phyloP scores from a whole-genome alignment of 352 stramenopile species.

The Elongisporangium senticosum region DNA sequence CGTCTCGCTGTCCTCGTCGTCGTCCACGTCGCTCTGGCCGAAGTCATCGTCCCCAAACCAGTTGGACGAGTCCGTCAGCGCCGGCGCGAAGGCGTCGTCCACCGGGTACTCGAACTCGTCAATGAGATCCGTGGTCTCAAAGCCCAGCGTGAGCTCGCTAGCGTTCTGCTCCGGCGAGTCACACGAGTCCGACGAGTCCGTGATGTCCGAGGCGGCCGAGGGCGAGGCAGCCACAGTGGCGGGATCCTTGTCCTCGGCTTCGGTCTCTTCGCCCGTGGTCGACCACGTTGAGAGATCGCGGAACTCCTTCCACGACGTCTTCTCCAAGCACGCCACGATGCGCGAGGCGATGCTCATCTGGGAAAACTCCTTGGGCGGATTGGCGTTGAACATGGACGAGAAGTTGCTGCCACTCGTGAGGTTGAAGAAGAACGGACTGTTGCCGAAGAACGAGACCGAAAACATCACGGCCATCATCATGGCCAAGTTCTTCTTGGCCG shows the following conservation, averaged over 20 bases:
- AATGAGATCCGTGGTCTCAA: slow-evolving; percentile 63
- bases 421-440: slow-evolving; percentile 65
- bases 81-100: slow-evolving; percentile 63
- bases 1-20: slow-evolving; percentile 24
- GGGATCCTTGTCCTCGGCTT: slow-evolving; percentile 10
- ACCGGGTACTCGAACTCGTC: slow-evolving; percentile 82
- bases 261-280: slow-evolving; percentile 18
- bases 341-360: slow-evolving; percentile 85
- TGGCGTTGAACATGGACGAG: slow-evolving; percentile 74
- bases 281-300: slow-evolving; percentile 76
- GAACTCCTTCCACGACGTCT: slow-evolving; percentile 87
- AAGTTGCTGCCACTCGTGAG: slow-evolving; percentile 72
- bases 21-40: slow-evolving; percentile 48
- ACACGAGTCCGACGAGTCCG: slow-evolving; percentile 52
- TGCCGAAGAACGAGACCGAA: slow-evolving; percentile 79
- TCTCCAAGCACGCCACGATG: slow-evolving; percentile 82
- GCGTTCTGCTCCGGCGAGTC: slow-evolving; percentile 35
- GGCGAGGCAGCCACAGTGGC: slow-evolving; percentile 29
- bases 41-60: slow-evolving; percentile 65
- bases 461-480: slow-evolving; percentile 90
- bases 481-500: slow-evolving; percentile 84
- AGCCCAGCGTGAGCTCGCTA: slow-evolving; percentile 37
- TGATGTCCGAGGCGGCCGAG: slow-evolving; percentile 68
- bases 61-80: slow-evolving; percentile 43
- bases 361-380: slow-evolving; percentile 70